phyloP scores from a whole-genome alignment of 495 filamentous ascomycete species.

The Apodospora peruviana region DNA sequence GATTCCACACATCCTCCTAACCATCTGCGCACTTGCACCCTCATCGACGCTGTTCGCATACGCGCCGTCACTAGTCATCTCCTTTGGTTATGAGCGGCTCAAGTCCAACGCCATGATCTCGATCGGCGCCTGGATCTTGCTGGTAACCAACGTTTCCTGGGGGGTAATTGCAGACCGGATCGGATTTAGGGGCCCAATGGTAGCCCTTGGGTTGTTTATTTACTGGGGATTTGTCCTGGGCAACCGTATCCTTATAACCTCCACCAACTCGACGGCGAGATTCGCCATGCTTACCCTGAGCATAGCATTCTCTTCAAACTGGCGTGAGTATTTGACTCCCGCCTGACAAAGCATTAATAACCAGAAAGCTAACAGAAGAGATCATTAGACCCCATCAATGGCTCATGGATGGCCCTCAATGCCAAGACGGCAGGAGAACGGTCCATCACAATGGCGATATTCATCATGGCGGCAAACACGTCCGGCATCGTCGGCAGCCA shows the following conservation, averaged over 20 bases:
- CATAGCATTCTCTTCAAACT: constrained; percentile 42
- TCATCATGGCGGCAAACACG: constrained; percentile 52
- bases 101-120: constrained; percentile 47
- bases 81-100: constrained; percentile 44
- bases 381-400: constrained; percentile 27
- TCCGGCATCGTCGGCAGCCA: constrained; percentile 49
- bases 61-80: constrained; percentile 32
- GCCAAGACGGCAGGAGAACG: constrained; percentile 26
- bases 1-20: constrained; percentile 38
- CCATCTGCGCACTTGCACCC: constrained; percentile 25
- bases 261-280: constrained; percentile 39
- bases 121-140: constrained; percentile 31
- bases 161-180: constrained; percentile 33
- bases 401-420: constrained; percentile 35
- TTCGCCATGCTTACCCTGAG: constrained; percentile 39
- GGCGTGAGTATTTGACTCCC: constrained; percentile 42
- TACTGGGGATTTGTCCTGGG: constrained; percentile 22
- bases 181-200: constrained; percentile 14
- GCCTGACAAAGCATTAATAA: constrained; percentile 4
- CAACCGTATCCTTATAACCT: constrained; percentile 35
- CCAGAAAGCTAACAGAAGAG: not conserved
- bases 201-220: constrained; percentile 15
- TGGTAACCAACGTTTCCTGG: constrained; percentile 38
- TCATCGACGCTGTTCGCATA: constrained; percentile 34
- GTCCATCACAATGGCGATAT: constrained; percentile 36